Conservation (phyloP, 345 rosid species). For the Eucalyptus regnans region DNA sequence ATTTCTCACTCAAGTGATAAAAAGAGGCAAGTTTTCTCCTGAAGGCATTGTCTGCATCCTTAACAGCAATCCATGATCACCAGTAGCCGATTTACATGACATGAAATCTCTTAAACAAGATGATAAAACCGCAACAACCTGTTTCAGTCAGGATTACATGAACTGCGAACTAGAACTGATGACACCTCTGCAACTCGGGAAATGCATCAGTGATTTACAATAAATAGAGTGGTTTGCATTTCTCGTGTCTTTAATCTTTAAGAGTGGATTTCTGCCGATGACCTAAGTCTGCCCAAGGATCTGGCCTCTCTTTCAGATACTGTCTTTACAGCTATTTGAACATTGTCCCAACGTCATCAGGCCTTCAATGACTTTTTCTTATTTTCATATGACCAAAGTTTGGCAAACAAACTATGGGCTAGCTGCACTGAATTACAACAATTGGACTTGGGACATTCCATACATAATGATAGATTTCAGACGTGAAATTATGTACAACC, state of each 20-base stretch:
- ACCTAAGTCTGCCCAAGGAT: neutral
- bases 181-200: neutral
- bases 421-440: neutral
- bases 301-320: neutral
- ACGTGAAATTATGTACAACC: conserved; percentile 31
- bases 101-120: neutral
- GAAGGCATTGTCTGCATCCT: neutral
- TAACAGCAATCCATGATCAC: neutral
- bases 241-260: neutral
- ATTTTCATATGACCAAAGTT: neutral
- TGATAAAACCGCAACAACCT: neutral
- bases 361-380: neutral
- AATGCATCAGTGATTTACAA: neutral
- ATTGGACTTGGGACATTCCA: neutral
- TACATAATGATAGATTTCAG: neutral
- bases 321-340: neutral
- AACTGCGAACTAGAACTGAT: neutral
- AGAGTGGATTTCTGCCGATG: neutral
- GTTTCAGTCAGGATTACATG: neutral
- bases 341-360: neutral
- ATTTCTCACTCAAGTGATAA: neutral
- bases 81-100: neutral
- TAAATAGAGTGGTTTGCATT: neutral
- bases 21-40: neutral
- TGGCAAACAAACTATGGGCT: neutral